Evolutionary conservation across 1,139 yeast genomes (phyloP).

Genomic region (Diutina pseudorugosa): DNA sequence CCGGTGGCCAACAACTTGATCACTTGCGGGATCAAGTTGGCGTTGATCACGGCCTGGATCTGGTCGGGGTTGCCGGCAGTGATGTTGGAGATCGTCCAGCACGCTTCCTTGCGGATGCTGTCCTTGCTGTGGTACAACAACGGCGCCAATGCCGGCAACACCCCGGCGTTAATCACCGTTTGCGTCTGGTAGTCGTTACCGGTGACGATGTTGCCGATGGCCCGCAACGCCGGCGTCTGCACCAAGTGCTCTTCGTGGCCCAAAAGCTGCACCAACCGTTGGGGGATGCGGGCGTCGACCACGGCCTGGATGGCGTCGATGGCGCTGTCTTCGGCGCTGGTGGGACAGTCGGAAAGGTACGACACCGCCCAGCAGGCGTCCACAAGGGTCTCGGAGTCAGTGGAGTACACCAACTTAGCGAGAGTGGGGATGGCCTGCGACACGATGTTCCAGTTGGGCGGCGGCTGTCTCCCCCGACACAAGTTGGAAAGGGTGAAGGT

Average conservation of each 20-base stretch:
- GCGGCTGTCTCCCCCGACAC: constrained; percentile 94
- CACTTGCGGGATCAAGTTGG: constrained; percentile 87
- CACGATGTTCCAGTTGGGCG: constrained; percentile 87
- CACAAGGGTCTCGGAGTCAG: constrained; percentile 85
- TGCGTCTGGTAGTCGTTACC: constrained; percentile 96
- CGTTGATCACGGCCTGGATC: constrained; percentile 92
- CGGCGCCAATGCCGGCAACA: constrained; percentile 72
- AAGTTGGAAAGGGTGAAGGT: constrained; percentile 96
- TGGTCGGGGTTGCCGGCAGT: constrained; percentile 96
- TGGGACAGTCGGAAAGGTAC: constrained; percentile 81
- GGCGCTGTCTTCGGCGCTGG: constrained; percentile 76
- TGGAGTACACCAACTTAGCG: constrained; percentile 80
- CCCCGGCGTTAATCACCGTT: constrained; percentile 88
- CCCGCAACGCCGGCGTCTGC: constrained; percentile 95
- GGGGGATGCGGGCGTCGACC: constrained; percentile 91
- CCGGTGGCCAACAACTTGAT: constrained; percentile 71
- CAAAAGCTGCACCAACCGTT: constrained; percentile 81
- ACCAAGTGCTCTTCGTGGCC: constrained; percentile 76
- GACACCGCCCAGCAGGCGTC: constrained; percentile 99
- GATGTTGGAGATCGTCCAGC: constrained; percentile 97
- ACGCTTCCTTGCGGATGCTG: constrained; percentile 89
- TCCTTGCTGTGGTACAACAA: constrained; percentile 79
- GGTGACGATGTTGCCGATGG: constrained; percentile 95
- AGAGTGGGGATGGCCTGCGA: constrained; percentile 84
- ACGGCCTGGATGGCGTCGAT: constrained; percentile 93